Evolutionary conservation across 768 basidiomycete genomes (phyloP).

Genomic region (Coprinellus aureogranulatus): DNA sequence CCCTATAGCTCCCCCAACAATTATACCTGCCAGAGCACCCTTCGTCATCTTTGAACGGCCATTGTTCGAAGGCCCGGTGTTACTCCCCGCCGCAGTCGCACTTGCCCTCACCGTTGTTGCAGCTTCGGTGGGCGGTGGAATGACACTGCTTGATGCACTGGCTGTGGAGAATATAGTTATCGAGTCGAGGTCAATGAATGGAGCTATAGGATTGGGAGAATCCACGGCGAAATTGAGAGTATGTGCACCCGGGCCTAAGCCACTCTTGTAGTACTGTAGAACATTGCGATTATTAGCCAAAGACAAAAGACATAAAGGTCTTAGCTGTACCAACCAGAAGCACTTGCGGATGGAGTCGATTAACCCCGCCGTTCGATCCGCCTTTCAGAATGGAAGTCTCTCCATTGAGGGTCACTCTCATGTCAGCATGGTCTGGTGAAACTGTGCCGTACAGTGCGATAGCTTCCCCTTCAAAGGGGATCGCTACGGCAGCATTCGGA

Average conservation of each 20-base stretch:
- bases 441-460: slow-evolving; percentile 54
- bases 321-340: slow-evolving; percentile 12
- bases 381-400: slow-evolving; percentile 29
- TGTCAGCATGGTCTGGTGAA: slow-evolving; percentile 48
- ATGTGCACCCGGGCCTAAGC: slow-evolving; percentile 38
- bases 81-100: neutral
- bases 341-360: slow-evolving; percentile 8
- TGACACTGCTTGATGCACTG: neutral
- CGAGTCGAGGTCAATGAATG: slow-evolving; percentile 45
- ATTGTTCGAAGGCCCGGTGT: neutral
- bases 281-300: neutral
- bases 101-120: neutral
- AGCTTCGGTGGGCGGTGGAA: neutral
- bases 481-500: slow-evolving; percentile 38
- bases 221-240: slow-evolving; percentile 33
- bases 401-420: slow-evolving; percentile 47
- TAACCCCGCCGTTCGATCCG: slow-evolving; percentile 32
- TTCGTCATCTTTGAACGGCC: slow-evolving; percentile 13
- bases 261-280: slow-evolving; percentile 17
- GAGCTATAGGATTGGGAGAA: slow-evolving; percentile 25
- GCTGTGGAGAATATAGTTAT: slow-evolving; percentile 32
- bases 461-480: slow-evolving; percentile 50
- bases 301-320: neutral
- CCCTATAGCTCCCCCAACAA: slow-evolving; percentile 24
- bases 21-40: slow-evolving; percentile 20